Evolutionary conservation across 2,329 filamentous ascomycete species (phyloP), one percentile per base, ranked within the genome.

Genomic region (Epichloe hybrida): DNA sequence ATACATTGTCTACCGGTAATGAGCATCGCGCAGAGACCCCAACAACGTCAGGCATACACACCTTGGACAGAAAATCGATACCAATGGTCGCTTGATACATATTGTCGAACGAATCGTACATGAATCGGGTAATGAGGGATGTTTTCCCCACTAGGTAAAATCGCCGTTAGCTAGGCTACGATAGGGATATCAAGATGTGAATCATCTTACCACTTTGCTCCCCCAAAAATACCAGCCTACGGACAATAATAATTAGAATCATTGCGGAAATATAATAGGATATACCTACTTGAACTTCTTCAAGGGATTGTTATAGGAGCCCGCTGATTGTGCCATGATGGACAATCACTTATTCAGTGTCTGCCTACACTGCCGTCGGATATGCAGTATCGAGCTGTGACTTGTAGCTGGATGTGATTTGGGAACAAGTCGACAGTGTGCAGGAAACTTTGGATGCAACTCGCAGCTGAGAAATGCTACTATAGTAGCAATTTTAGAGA

Each of bases 21-120:
- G 46, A 52, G 39, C 31, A 45, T 48, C 23, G 45, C 20, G 40
- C 39, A 8, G 27, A 35, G 40, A 8, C 7, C 20, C 39, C 6
- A 42, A 15, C 5, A 12, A 34, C n/a, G 20, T 27, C 8, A 27
- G n/a, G 20, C 8, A 12, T 23, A 23, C 61, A 67, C 75, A 87
- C 88, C 84, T 98, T 98, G 64, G 90, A 96, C 59, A 98, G 81
- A 67, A 98, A 98, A 72, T 98, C 93, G 73, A 98, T 98, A 64
- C 93, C 93, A 65, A 98, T 97, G 39, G 93, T 98, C 52, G 93
- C 93, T 72, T 98, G 93, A 74, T 98, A 98, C 77, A 91, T 97
- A 73, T 95, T 96, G 76, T 98, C 93, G 76, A 98, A 98, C 46
- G 93, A 97, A 72, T 98, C 93, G 77, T 98, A 98, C 93, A 98